These are phyloP conservation scores for Penicillium canariense DNA, from an alignment of 495 filamentous ascomycete genomes.

Conservation along the genomic window DNA sequence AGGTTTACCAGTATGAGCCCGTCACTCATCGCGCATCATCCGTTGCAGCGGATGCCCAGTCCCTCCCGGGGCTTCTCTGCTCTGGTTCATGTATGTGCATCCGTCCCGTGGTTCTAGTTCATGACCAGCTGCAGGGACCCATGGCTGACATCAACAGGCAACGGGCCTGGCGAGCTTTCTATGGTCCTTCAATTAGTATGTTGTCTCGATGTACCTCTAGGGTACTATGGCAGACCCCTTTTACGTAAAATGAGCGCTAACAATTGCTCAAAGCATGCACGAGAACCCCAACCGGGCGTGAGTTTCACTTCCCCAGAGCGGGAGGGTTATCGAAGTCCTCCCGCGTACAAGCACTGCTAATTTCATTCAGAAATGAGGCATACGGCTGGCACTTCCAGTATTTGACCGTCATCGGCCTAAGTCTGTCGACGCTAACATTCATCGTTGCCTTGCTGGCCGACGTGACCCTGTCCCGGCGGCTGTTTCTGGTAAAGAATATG, in stretches of 20 bases:
- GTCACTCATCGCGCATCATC: slow-evolving; percentile 49
- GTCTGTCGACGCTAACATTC: slow-evolving; percentile 68
- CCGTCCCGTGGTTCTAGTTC: slow-evolving; percentile 1
- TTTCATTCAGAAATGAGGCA: slow-evolving; percentile 53
- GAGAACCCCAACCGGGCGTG: slow-evolving; percentile 48
- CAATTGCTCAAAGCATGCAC: slow-evolving; percentile 34
- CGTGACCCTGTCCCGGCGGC: slow-evolving; percentile 57
- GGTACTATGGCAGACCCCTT: neutral
- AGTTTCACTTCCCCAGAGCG: slow-evolving; percentile 21
- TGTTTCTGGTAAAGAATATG: slow-evolving; percentile 74
- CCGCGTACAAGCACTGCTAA: slow-evolving; percentile 4
- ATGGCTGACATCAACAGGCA: slow-evolving; percentile 33
- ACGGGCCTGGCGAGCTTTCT: slow-evolving; percentile 66
- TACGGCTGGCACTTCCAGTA: slow-evolving; percentile 87
- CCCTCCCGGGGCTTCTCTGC: slow-evolving; percentile 70
- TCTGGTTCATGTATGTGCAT: slow-evolving; percentile 58
- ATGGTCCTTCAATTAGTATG: slow-evolving; percentile 64
- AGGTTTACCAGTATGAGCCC: neutral
- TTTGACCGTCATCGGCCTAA: slow-evolving; percentile 78
- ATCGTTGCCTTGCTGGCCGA: slow-evolving; percentile 70
- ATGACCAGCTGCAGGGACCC: neutral
- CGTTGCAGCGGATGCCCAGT: slow-evolving; percentile 67
- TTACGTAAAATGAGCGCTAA: slow-evolving; percentile 10
- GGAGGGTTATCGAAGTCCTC: slow-evolving; percentile 23
- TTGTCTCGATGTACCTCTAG: neutral